Evolutionary conservation across 768 basidiomycete genomes (phyloP).

Genomic region (Boletus sp.): DNA sequence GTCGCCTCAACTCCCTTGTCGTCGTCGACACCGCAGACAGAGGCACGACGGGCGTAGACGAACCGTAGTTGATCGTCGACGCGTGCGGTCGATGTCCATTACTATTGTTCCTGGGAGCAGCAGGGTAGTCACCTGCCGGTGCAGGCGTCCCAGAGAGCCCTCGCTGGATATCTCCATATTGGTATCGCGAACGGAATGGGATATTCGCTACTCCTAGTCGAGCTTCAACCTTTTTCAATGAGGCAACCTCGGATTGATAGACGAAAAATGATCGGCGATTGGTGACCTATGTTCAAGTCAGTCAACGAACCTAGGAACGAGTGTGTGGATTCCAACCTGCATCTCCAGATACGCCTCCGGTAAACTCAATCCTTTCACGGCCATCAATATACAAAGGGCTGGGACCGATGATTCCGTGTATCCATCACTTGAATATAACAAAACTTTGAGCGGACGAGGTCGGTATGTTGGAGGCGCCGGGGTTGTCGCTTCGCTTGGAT

Average conservation of each 20-base stretch:
- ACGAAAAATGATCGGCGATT: constrained; percentile 89
- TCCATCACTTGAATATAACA: constrained; percentile 82
- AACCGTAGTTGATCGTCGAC: constrained; percentile 20
- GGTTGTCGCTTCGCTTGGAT: constrained; percentile 9
- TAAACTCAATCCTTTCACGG: constrained; percentile 57
- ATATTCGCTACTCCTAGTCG: constrained; percentile 33
- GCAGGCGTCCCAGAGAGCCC: constrained; percentile 7
- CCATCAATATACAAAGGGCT: constrained; percentile 87
- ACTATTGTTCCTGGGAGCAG: constrained; percentile 6
- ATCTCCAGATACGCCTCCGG: constrained; percentile 93
- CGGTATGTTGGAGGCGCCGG: constrained; percentile 33
- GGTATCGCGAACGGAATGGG: constrained; percentile 25
- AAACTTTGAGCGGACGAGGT: constrained; percentile 66
- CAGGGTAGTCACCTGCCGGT: constrained; percentile 7
- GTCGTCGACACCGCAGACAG: constrained; percentile 4
- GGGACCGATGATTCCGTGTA: constrained; percentile 92
- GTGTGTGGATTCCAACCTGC: constrained; percentile 42
- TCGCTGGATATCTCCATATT: constrained; percentile 23
- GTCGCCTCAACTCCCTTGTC: constrained; percentile 41
- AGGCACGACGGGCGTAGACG: constrained; percentile 10
- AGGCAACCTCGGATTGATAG: constrained; percentile 74
- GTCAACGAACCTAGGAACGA: neutral
- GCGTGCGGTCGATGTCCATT: constrained; percentile 25
- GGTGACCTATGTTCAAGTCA: constrained; percentile 38
- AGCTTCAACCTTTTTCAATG: constrained; percentile 70